Conservation (phyloP, 495 filamentous ascomycete genomes). For the Pyrenula massariospora region DNA sequence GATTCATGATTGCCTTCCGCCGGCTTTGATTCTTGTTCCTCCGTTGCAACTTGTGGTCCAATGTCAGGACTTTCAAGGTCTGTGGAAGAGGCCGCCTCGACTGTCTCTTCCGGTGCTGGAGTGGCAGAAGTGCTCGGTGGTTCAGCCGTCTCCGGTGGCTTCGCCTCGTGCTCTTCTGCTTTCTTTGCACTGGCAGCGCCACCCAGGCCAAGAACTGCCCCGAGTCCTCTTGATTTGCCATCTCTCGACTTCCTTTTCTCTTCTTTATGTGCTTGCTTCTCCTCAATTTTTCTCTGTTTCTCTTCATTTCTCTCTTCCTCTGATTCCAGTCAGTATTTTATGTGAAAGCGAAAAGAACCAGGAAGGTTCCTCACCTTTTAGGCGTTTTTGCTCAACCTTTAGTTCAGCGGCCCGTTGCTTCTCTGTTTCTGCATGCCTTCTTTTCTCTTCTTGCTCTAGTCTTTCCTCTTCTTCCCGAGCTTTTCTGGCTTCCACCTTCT, state of each 20-base stretch:
- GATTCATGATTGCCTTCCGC: not conserved
- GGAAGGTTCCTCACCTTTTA: slow-evolving; percentile 29
- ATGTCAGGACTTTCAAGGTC: slow-evolving; percentile 9
- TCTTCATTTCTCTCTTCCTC: slow-evolving; percentile 42
- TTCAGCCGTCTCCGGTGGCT: not conserved
- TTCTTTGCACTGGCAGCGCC: not conserved
- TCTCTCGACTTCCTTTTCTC: not conserved
- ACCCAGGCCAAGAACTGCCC: not conserved
- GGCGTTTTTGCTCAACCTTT: slow-evolving; percentile 34
- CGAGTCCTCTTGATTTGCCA: not conserved
- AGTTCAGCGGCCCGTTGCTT: slow-evolving; percentile 45
- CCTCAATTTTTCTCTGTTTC: slow-evolving; percentile 36
- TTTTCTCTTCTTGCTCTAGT: slow-evolving; percentile 39
- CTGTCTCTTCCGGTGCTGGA: slow-evolving; percentile 10
- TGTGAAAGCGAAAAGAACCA: not conserved
- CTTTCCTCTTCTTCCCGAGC: slow-evolving; percentile 45
- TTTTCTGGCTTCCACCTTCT: slow-evolving; percentile 55
- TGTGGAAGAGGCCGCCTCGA: slow-evolving; percentile 10
- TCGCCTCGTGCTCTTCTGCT: not conserved
- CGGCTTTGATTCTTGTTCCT: not conserved
- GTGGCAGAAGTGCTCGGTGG: slow-evolving; percentile 5
- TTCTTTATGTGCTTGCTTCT: slow-evolving; percentile 14
- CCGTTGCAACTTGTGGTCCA: slow-evolving; percentile 6
- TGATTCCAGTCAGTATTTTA: slow-evolving; percentile 15
- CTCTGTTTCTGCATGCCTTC: slow-evolving; percentile 29